These are phyloP conservation scores for Liquidambar formosana DNA, from an alignment of 164 flowering plant genomes.

Conservation along the genomic window DNA sequence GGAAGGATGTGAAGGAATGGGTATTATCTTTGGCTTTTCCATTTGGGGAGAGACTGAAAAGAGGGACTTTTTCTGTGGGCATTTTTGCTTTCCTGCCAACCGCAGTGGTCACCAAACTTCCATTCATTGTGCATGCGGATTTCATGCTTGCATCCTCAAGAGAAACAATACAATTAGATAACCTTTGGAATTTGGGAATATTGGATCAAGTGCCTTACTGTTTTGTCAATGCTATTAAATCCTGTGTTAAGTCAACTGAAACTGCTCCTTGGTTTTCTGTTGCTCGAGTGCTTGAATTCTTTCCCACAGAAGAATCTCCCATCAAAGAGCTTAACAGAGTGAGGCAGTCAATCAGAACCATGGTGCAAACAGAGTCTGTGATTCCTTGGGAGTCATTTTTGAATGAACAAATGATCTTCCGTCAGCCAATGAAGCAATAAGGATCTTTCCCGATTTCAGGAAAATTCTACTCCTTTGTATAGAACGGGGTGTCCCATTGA, in stretches of 20 bases:
- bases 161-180: constrained; percentile 24
- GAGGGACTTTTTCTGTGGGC: constrained; percentile 20
- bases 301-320: constrained; percentile 20
- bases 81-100: constrained; percentile 30
- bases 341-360: constrained; percentile 19
- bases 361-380: neutral
- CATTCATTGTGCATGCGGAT: constrained; percentile 24
- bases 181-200: constrained; percentile 32
- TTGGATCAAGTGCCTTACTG: constrained; percentile 27
- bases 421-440: constrained; percentile 10
- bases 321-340: constrained; percentile 13
- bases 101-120: constrained; percentile 28
- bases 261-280: constrained; percentile 8
- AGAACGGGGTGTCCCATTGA: constrained; percentile 4
- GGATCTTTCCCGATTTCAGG: constrained; percentile 13
- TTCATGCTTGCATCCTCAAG: constrained; percentile 29
- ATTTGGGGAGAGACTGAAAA: constrained; percentile 3
- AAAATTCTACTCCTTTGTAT: constrained; percentile 7
- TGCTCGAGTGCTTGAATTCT: constrained; percentile 14
- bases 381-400: constrained; percentile 20
- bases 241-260: constrained; percentile 12
- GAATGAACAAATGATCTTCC: neutral
- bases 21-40: constrained; percentile 23
- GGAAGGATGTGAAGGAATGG: constrained; percentile 21
- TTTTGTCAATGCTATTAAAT: constrained; percentile 27